Conservation (phyloP, 768 basidiomycete species). For the Psilocybe cyanescens region DNA sequence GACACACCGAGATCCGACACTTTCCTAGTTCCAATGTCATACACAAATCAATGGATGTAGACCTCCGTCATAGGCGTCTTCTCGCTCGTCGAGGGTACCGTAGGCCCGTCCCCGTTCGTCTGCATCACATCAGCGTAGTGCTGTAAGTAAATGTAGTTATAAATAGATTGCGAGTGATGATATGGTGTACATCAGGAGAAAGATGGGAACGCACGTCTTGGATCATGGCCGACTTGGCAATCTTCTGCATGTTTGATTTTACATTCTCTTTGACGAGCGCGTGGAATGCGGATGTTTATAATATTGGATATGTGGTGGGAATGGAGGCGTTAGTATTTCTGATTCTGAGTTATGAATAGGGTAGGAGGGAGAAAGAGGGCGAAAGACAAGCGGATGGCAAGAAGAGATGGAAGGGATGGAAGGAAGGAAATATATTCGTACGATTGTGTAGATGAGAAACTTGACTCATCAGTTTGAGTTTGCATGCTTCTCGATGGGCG, state of each 20-base stretch:
- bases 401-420: background rate
- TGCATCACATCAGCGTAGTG: background rate
- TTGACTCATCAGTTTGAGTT: slow-evolving; percentile 12
- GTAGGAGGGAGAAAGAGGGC: too few species aligned
- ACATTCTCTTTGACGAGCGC: slow-evolving; percentile 49
- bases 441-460: slow-evolving; percentile 31
- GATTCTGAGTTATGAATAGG: too few species aligned
- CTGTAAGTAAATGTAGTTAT: background rate
- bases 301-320: too few species aligned
- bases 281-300: slow-evolving; percentile 38
- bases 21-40: slow-evolving; percentile 55
- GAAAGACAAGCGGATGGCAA: background rate
- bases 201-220: slow-evolving; percentile 23
- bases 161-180: background rate
- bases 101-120: background rate
- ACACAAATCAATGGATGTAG: slow-evolving; percentile 62
- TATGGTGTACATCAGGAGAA: background rate
- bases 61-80: slow-evolving; percentile 21
- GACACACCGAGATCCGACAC: slow-evolving; percentile 52
- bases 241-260: slow-evolving; percentile 32
- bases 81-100: background rate
- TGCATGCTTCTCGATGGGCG: slow-evolving; percentile 29
- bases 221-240: slow-evolving; percentile 32
- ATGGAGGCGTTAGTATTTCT: too few species aligned
- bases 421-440: slow-evolving; percentile 18